Evolutionary conservation across 805 yeast genomes (phyloP), one percentile per base, ranked within the genome.

Genomic region (Candida parachauliodes): DNA sequence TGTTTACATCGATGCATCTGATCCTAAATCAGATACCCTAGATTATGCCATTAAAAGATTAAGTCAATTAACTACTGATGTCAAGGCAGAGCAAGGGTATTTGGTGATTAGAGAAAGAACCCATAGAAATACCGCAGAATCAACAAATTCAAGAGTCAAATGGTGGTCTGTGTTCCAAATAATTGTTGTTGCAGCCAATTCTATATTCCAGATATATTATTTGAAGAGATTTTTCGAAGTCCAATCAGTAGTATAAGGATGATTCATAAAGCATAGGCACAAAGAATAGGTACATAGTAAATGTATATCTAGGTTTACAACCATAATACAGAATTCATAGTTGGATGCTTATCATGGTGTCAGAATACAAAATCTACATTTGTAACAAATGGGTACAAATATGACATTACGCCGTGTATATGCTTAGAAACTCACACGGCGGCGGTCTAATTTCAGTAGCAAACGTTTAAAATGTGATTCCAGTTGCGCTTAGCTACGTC

Each of bases 51-150:
- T 91, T 36, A 78, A 80, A 60, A 76, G 79, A 56, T 71, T 91
- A 53, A 67, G 79, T 48, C 83, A 84, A 46, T 70, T 86, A 49
- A 81, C 94, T 27, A 78, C 79, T 51, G 96, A 88, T 51, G 88
- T 93, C 43, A 84, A 85, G 66, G 91, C 88, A 51, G 98, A 93
- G 65, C 94, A 83, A 55, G 77, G 86, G 51, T 93, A 93, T 65
- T 81, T 93, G 51, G 94, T 89, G 33, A 88, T 91, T 44, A 81
- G 98, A 66, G 98, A 91, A 67, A 83, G 97, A 69, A 85, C 94
- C 11, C 98, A 91, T 63, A 84, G 98, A 77, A 93, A 91, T 68
- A 91, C 98, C 8, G 98, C 98, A 5, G 98, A 91, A 67, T 85
- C 95, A 17, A 91, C 98, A 32, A 91, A 91, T 64, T 83, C 93